These are phyloP conservation scores for Cryoendolithus antarcticus DNA, from an alignment of 2,329 filamentous ascomycete genomes.

Conservation along the genomic window DNA sequence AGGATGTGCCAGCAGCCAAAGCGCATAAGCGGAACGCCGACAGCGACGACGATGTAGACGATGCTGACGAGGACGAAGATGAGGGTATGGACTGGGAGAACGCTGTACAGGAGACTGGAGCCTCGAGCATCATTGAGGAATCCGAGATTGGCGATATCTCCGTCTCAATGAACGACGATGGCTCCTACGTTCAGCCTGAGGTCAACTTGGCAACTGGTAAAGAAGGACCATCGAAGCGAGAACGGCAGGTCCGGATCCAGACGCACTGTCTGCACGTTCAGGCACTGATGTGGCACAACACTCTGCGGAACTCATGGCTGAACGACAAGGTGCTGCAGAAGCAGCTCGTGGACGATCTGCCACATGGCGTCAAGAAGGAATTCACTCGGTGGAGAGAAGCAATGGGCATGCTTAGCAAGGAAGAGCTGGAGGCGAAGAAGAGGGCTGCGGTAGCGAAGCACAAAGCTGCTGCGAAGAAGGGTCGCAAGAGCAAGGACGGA, in stretches of 20 bases:
- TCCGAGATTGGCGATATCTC: slow-evolving; percentile 21
- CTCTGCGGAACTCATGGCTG: slow-evolving; percentile 70
- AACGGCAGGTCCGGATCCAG: slow-evolving; percentile 61
- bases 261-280: slow-evolving; percentile 87
- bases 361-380: slow-evolving; percentile 56
- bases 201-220: slow-evolving; percentile 39
- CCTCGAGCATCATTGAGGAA: slow-evolving; percentile 9
- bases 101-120: slow-evolving; percentile 28
- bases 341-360: slow-evolving; percentile 61
- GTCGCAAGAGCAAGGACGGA: slow-evolving; percentile 28
- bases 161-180: slow-evolving; percentile 25
- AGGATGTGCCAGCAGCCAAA: slow-evolving; percentile 32
- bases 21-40: slow-evolving; percentile 35
- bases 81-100: slow-evolving; percentile 50
- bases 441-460: slow-evolving; percentile 19
- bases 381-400: slow-evolving; percentile 59
- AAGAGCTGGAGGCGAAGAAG: slow-evolving; percentile 30
- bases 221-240: slow-evolving; percentile 76
- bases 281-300: slow-evolving; percentile 78
- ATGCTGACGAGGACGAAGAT: slow-evolving; percentile 44
- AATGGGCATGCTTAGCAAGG: slow-evolving; percentile 43
- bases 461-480: slow-evolving; percentile 26
- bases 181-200: slow-evolving; percentile 28
- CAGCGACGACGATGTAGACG: slow-evolving; percentile 39
- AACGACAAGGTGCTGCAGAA: slow-evolving; percentile 65